These are phyloP conservation scores for Nemania bipapillata DNA, from an alignment of 2,329 filamentous ascomycete species.

Conservation along the genomic window DNA sequence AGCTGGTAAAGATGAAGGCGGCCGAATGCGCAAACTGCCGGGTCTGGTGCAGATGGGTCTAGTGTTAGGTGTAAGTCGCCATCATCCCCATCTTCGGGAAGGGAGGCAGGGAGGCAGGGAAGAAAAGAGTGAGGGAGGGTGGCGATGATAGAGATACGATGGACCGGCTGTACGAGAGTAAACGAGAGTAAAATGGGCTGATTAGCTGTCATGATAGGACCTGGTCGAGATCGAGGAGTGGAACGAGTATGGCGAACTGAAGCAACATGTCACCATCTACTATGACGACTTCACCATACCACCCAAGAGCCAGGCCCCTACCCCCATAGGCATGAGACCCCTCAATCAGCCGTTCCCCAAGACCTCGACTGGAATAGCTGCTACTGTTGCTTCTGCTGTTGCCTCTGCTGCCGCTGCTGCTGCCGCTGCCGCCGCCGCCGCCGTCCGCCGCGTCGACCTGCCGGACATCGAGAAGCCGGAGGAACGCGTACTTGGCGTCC, in stretches of 20 bases:
- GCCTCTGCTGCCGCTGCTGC: slow-evolving; percentile 22
- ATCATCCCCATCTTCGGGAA: not conserved
- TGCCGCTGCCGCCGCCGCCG: slow-evolving; percentile 21
- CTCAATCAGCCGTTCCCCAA: slow-evolving; percentile 46
- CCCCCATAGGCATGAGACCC: slow-evolving; percentile 51
- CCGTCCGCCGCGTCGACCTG: not conserved
- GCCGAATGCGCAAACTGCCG: slow-evolving; percentile 79
- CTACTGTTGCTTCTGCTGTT: slow-evolving; percentile 54
- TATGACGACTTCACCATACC: slow-evolving; percentile 71
- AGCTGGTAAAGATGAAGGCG: slow-evolving; percentile 74
- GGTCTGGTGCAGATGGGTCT: slow-evolving; percentile 86
- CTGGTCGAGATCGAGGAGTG: slow-evolving; percentile 95
- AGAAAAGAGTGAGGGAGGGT: not conserved
- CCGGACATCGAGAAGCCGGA: slow-evolving; percentile 2
- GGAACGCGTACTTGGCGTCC: slow-evolving; percentile 3
- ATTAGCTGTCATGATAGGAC: slow-evolving; percentile 67
- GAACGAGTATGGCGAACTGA: slow-evolving; percentile 98
- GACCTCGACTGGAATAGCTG: slow-evolving; percentile 53
- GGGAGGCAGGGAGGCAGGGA: not conserved
- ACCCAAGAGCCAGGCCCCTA: slow-evolving; percentile 63
- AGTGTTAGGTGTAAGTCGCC: slow-evolving; percentile 79
- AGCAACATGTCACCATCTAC: slow-evolving; percentile 80
- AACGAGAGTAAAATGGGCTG: no score
- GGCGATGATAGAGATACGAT: not conserved
- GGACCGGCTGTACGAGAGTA: no score